A percentile compares a stretch with the other conserved stretches of the same genome.
Conservation (phyloP, 495 filamentous ascomycete genomes). For the Saxophila tyrrhenica region DNA sequence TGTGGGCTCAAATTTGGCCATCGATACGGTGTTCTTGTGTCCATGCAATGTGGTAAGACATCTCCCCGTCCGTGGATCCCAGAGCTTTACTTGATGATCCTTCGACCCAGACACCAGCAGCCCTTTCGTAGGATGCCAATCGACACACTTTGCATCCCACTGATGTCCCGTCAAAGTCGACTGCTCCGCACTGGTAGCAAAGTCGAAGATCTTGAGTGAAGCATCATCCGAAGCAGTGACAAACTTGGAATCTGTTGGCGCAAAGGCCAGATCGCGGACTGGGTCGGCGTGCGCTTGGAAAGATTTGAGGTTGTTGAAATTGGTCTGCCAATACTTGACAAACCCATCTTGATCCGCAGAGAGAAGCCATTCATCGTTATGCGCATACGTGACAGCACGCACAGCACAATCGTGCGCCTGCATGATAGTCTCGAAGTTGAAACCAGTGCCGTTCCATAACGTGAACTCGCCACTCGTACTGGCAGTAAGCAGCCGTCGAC, state of each 20-base stretch:
- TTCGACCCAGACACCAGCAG: conserved; percentile 93
- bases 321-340: conserved; percentile 98
- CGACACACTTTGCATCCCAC: conserved; percentile 91
- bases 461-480: conserved; percentile 97
- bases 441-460: conserved; percentile 95
- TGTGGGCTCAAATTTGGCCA: conserved; percentile 72
- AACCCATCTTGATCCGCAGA: conserved; percentile 91
- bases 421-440: conserved; percentile 87
- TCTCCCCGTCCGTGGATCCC: conserved; percentile 83
- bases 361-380: conserved; percentile 91
- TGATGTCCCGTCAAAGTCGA: conserved; percentile 75
- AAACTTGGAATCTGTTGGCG: conserved; percentile 88
- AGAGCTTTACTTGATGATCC: conserved; percentile 92
- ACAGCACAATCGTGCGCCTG: conserved; percentile 88
- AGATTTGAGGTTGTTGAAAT: conserved; percentile 96
- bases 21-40: conserved; percentile 94
- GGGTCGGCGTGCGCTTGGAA: conserved; percentile 85
- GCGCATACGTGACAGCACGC: conserved; percentile 75
- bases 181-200: conserved; percentile 73
- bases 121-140: conserved; percentile 96
- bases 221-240: conserved; percentile 92
- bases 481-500: conserved; percentile 77
- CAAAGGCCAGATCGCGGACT: conserved; percentile 84
- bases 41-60: conserved; percentile 89
- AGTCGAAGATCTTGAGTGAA: conserved; percentile 89